A percentile compares a stretch with the other conserved stretches of the same genome.
phyloP scores from a whole-genome alignment of 2,329 filamentous ascomycete species.

The Nemania sp. region DNA sequence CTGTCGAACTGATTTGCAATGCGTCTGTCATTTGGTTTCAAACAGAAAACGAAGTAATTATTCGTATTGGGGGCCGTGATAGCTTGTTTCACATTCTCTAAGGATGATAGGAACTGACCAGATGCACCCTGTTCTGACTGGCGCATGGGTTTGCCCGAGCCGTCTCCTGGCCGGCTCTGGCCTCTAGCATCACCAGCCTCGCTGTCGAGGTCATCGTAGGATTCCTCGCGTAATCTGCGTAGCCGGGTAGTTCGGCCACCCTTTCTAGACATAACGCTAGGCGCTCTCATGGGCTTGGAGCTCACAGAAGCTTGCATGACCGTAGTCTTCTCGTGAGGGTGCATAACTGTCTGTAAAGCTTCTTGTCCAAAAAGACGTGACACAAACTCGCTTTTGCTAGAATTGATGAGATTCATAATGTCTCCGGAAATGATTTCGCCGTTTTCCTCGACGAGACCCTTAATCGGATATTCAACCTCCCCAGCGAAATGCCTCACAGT shows the following conservation, averaged over 20 bases:
- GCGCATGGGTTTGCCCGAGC: constrained; percentile 48
- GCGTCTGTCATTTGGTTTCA: constrained; percentile 95
- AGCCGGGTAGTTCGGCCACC: constrained; percentile 49
- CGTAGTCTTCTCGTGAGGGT: constrained; percentile 85
- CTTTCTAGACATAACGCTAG: constrained; percentile 88
- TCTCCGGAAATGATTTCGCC: constrained; percentile 95
- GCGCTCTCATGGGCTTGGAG: constrained; percentile 90
- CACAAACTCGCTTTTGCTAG: constrained; percentile 87
- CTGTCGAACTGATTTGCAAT: constrained; percentile 99
- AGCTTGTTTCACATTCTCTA: constrained; percentile 90
- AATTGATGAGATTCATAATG: constrained; percentile 89
- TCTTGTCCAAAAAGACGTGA: constrained; percentile 94
- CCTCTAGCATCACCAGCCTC: constrained; percentile 48
- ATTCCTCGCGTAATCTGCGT: constrained; percentile 46
- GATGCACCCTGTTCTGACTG: constrained; percentile 79
- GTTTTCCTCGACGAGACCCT: constrained; percentile 90
- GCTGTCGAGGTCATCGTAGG: constrained; percentile 55
- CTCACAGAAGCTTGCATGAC: constrained; percentile 96
- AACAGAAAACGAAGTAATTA: constrained; percentile 92
- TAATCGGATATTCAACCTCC: constrained; percentile 91
- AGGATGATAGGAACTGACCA: constrained; percentile 84
- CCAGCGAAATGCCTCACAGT: constrained; percentile 95
- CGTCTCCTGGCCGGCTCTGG: constrained; percentile 32
- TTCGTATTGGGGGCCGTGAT: constrained; percentile 83
- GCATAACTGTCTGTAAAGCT: constrained; percentile 87